These are phyloP conservation scores for Helenozyma baotianmanensis DNA, from an alignment of 805 yeast genomes.

Conservation along the genomic window DNA sequence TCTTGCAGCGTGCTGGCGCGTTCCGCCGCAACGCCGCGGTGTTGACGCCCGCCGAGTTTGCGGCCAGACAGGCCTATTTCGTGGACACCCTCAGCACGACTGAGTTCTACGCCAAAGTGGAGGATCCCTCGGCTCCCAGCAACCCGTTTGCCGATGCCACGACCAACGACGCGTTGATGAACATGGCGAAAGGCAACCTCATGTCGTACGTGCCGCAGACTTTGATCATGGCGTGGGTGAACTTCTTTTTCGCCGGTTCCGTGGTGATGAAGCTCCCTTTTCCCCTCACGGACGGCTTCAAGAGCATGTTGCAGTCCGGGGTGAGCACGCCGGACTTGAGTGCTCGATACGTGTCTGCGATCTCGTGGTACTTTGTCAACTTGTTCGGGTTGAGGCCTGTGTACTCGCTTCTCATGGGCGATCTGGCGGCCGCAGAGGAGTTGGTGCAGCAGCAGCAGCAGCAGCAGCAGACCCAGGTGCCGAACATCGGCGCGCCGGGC, in stretches of 20 bases:
- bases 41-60: slow-evolving; percentile 50
- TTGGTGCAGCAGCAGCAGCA: slow-evolving; percentile 42
- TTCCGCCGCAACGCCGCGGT: slow-evolving; percentile 51
- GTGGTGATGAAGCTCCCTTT: slow-evolving; percentile 79
- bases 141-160: slow-evolving; percentile 71
- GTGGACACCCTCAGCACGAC: slow-evolving; percentile 47
- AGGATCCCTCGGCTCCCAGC: slow-evolving; percentile 32
- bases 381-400: slow-evolving; percentile 80
- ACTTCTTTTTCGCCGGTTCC: slow-evolving; percentile 87
- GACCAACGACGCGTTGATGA: slow-evolving; percentile 66
- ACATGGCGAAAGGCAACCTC: slow-evolving; percentile 74
- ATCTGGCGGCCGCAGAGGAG: slow-evolving; percentile 41
- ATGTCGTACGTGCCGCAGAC: slow-evolving; percentile 90
- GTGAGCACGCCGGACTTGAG: slow-evolving; percentile 80
- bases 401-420: slow-evolving; percentile 63
- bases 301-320: slow-evolving; percentile 87
- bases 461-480: slow-evolving; percentile 34
- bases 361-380: slow-evolving; percentile 93
- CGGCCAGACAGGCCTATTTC: slow-evolving; percentile 45
- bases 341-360: slow-evolving; percentile 87
- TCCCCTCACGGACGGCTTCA: slow-evolving; percentile 84
- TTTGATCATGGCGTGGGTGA: slow-evolving; percentile 93
- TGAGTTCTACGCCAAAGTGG: slow-evolving; percentile 51
- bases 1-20: slow-evolving; percentile 53
- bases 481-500: slow-evolving; percentile 47